Evolutionary conservation across 495 filamentous ascomycete genomes (phyloP).

Genomic region (Penicillium silybi): DNA sequence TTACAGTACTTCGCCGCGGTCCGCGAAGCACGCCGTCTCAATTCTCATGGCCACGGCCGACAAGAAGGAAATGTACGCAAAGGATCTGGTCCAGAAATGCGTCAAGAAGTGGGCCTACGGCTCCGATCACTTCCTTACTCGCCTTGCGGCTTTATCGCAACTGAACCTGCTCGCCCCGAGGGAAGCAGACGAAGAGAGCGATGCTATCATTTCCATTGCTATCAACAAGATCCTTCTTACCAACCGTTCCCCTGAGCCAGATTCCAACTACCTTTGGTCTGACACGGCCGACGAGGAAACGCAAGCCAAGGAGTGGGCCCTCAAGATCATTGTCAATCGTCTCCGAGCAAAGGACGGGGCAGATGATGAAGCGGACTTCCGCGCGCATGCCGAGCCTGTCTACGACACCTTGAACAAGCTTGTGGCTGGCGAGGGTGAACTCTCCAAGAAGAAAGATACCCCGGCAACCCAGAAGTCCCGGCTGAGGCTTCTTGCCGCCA

Average conservation of each 20-base stretch:
- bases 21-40: conserved; percentile 89
- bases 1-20: conserved; percentile 73
- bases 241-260: conserved; percentile 52
- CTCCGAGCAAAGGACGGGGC: conserved; percentile 61
- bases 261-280: conserved; percentile 57
- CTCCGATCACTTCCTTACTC: conserved; percentile 72
- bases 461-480: conserved; percentile 69
- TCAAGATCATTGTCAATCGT: conserved; percentile 84
- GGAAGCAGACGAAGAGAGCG: conserved; percentile 66
- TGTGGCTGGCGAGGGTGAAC: conserved; percentile 69
- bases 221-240: conserved; percentile 71
- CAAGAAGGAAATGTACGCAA: conserved; percentile 80
- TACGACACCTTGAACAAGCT: conserved; percentile 75
- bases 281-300: conserved; percentile 75
- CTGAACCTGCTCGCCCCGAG: conserved; percentile 72
- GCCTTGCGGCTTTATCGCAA: conserved; percentile 78
- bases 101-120: conserved; percentile 75
- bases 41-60: conserved; percentile 80
- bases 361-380: conserved; percentile 53
- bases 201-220: conserved; percentile 74
- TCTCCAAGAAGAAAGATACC: conserved; percentile 69
- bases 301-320: conserved; percentile 80
- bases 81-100: conserved; percentile 72
- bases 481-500: conserved; percentile 76
- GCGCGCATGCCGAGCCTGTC: conserved; percentile 61